Base-by-base conservation (phyloP, 345 rosid species). In the Sonneratia caseolaris region DNA sequence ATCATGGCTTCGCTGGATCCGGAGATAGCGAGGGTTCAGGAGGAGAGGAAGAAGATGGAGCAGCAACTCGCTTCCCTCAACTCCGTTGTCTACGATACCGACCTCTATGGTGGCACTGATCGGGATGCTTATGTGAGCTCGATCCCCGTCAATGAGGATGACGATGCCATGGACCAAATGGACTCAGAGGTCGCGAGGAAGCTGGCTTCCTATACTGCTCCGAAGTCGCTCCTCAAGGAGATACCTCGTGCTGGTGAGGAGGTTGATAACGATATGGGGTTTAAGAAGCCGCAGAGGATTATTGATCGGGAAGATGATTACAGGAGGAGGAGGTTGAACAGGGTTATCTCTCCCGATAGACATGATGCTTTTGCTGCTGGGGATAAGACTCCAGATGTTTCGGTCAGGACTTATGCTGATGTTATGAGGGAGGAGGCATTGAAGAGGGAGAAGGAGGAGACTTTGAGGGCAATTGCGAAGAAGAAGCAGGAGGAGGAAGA, bases 301-400 rank as follows among this genome's bases (percentile, higher is more conserved):
- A 83, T 90, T 18, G 99, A 92, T 71, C 86, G 99, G 3, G 99
- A 96, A 79, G 98, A 89, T 81, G 98, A 89, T 13, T 96, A 96
- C 70, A 72, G 98, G 82, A 81, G 87, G 76, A 78, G 96, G 89
- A 87, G 99, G 78, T 71, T 96, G 76, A 84, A 91, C 66, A 81
- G 96, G 36, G 87, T 88, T 62, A 76, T 96, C 38, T 96, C 99
- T n/a, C 99, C 99, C 2, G 95, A 92, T 40, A 81, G 98, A 78
- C 92, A 89, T 16, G 99, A 96, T 75, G 90, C 98, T 0, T 96
- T 92, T 81, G 88, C 96, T 1, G 81, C 87, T 5, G 97, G 97
- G 6, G 99, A 92, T 79, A 96, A 88, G 88, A 96, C 99, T 1
- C 98, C 98, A 72, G 98, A 90, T 69, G 80, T 91, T 21, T 81